Base-by-base conservation (phyloP, 2,329 filamentous ascomycete genomes). In the Fusarium chuoi region DNA sequence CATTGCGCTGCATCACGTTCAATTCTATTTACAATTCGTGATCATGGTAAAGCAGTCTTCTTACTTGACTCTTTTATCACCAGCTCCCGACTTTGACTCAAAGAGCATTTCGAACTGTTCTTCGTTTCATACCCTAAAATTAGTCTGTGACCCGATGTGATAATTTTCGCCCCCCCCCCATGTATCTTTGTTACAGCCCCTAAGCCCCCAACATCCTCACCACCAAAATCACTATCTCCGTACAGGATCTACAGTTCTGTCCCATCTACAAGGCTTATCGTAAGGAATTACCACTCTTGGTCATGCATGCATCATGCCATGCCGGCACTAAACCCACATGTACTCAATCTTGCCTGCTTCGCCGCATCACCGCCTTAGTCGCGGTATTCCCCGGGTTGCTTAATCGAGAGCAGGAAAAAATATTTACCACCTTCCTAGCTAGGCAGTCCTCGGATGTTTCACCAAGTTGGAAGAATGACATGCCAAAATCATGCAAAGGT, bases 31-130 rank as follows among this genome's bases (percentile, higher is more conserved):
- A 3, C 10, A 12, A 7, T 11, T 8, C 20, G 4, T 17, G 18
- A 11, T 20, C 7, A 22, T 48, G 9, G 11, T 22, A 6, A 22
- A 7, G 0, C 7, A 13, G 7, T 13, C 15, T 24, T 13, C 15
- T 20, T 20, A 0, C 18, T 26, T 44, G 9, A 44, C n/a, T 18
- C 1, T 20, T 7, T 26, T 18, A 5, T 49, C 14, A 0, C 22
- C n/a, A 22, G 0, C 17, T 15, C 3, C 12, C 4, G 12, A n/a
- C 7, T 22, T 1, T 17, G 11, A n/a, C 26, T 18, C 9, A 11
- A 20, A 10, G 0, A 7, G 3, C 8, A 5, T 26, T 6, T 10
- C 11, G 18, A 28, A 28, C 28, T 28, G 6, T 28, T 28, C n/a
- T n/a, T n/a, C n/a, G n/a, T n/a, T n/a, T n/a, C n/a, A n/a, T n/a